A percentile compares a stretch with the other conserved stretches of the same genome.
phyloP scores from a whole-genome alignment of 139 green algal species.

The Picochlorum sp. region DNA sequence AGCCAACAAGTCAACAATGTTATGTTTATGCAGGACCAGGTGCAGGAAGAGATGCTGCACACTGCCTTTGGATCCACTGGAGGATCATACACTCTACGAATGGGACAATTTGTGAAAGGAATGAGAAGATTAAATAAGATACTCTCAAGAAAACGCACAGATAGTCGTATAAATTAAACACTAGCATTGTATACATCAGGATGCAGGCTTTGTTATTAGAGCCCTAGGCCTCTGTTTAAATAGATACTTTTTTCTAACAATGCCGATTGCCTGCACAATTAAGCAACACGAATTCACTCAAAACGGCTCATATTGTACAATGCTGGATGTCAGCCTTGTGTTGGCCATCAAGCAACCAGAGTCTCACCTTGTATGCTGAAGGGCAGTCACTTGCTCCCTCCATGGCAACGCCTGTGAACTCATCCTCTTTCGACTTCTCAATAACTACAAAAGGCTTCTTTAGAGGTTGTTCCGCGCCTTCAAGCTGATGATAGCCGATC shows the following conservation, averaged over 20 bases:
- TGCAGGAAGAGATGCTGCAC: too few species aligned
- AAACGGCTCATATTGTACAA: neutral
- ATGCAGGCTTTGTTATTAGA: conserved; percentile 44
- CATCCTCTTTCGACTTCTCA: conserved; percentile 10
- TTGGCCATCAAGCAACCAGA: too few species aligned
- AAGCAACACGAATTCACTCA: neutral
- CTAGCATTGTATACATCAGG: neutral
- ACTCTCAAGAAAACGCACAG: too few species aligned
- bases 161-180: neutral
- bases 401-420: neutral
- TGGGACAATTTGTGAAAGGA: too few species aligned
- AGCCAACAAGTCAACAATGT: too few species aligned
- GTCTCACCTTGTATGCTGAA: too few species aligned
- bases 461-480: conserved; percentile 56
- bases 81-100: too few species aligned
- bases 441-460: conserved; percentile 76
- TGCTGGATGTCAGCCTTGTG: too few species aligned
- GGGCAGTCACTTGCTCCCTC: neutral
- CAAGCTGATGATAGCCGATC: conserved; percentile 73
- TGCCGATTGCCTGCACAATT: conserved; percentile 29
- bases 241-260: conserved; percentile 63
- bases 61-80: too few species aligned
- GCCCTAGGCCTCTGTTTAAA: conserved; percentile 70
- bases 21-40: too few species aligned
- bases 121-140: too few species aligned